Percentiles rank a stretch among this genome's conserved stretches.
These are phyloP conservation scores for Carex parvula DNA, from an alignment of 176 grass and related monocot genomes.

Conservation along the genomic window DNA sequence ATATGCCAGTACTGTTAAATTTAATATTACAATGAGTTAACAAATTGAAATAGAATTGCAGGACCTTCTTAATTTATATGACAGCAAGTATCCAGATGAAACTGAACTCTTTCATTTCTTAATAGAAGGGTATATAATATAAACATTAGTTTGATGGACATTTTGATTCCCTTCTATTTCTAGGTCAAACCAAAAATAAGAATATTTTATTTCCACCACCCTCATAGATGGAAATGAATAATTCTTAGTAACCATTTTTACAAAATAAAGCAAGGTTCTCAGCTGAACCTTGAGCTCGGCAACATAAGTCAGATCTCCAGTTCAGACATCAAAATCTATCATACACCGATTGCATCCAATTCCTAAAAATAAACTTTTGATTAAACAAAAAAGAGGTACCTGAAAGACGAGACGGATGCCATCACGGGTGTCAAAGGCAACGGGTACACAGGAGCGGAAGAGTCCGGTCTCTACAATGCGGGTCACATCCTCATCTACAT, in stretches of 20 bases:
- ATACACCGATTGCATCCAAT: background rate
- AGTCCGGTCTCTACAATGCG: slow-evolving; percentile 79
- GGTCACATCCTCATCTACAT: slow-evolving; percentile 93
- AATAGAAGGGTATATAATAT: background rate
- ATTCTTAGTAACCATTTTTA: background rate
- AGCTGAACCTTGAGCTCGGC: too few relatives aligned
- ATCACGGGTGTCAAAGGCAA: slow-evolving; percentile 85
- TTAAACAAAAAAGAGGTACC: slow-evolving; percentile 26
- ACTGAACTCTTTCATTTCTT: background rate
- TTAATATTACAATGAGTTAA: background rate
- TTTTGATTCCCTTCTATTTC: background rate
- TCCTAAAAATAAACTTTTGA: background rate
- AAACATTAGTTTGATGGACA: background rate
- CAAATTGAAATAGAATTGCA: background rate
- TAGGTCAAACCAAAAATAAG: too few relatives aligned
- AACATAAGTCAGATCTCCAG: background rate
- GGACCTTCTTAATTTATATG: background rate
- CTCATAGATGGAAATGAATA: background rate
- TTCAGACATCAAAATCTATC: background rate
- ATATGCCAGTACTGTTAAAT: background rate
- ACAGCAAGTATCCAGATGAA: background rate
- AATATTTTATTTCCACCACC: background rate
- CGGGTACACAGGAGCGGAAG: slow-evolving; percentile 78
- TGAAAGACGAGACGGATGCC: slow-evolving; percentile 86
- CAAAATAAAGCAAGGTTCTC: too few relatives aligned